Conservation (phyloP, 2,329 filamentous ascomycete species). For the Myriangium duriaei region DNA sequence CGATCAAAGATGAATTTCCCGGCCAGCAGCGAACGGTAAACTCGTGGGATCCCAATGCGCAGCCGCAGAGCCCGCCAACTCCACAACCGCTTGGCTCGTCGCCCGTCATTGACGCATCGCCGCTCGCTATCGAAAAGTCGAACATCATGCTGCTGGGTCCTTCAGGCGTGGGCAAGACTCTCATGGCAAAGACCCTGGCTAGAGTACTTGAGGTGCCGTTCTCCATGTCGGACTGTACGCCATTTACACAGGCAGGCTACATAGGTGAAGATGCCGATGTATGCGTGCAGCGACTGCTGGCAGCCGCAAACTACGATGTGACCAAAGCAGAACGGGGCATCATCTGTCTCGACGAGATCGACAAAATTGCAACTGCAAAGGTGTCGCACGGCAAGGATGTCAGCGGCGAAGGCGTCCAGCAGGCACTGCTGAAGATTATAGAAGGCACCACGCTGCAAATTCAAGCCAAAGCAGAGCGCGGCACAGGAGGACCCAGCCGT, state of each 20-base stretch:
- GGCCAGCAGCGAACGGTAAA: conserved; percentile 45
- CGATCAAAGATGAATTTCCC: conserved; percentile 45
- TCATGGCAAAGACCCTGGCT: conserved; percentile 86
- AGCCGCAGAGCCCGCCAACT: conserved; percentile 17
- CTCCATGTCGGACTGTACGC: conserved; percentile 89
- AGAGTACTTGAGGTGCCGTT: conserved; percentile 91
- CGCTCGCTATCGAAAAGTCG: conserved; percentile 81
- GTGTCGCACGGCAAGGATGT: conserved; percentile 86
- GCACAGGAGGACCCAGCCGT: conserved; percentile 19
- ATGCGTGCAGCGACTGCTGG: conserved; percentile 79
- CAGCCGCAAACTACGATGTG: conserved; percentile 82
- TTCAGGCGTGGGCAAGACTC: conserved; percentile 89
- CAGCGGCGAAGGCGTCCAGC: conserved; percentile 90
- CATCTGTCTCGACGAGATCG: conserved; percentile 90
- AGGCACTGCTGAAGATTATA: conserved; percentile 88
- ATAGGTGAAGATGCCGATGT: conserved; percentile 97
- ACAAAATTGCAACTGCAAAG: conserved; percentile 87
- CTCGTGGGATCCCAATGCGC: conserved; percentile 17
- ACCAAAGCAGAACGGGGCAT: conserved; percentile 80
- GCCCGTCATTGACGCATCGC: conserved; percentile 41
- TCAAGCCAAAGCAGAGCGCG: conserved; percentile 67
- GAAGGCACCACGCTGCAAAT: conserved; percentile 91
- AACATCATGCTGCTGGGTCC: conserved; percentile 85
- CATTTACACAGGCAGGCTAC: conserved; percentile 91
- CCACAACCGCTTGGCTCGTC: conserved; percentile 22